A percentile compares a stretch with the other conserved stretches of the same genome.
These are phyloP conservation scores for Beauveria australis DNA, from an alignment of 2,329 filamentous ascomycete genomes.

Conservation along the genomic window DNA sequence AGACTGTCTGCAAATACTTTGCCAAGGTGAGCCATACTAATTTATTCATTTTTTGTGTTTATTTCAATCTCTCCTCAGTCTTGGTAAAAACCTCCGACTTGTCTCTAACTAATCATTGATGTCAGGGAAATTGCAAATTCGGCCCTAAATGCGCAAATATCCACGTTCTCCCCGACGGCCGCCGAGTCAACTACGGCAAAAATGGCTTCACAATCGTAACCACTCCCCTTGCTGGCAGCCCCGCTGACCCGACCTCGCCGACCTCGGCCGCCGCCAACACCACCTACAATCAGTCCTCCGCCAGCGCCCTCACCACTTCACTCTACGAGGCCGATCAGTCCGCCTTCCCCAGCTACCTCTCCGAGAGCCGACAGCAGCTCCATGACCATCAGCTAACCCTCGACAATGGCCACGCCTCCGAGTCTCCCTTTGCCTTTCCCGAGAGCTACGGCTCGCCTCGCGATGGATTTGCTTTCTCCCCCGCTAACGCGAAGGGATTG, in stretches of 20 bases:
- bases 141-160: conserved; percentile 95
- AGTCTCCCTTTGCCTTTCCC: conserved; percentile 48
- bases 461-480: conserved; percentile 74
- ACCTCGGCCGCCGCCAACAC: conserved; percentile 44
- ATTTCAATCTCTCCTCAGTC: neutral
- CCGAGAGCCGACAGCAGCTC: conserved; percentile 34
- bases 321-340: conserved; percentile 38
- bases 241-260: conserved; percentile 39
- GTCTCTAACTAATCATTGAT: neutral
- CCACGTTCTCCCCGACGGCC: conserved; percentile 88
- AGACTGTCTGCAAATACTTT: conserved; percentile 97
- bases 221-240: conserved; percentile 56
- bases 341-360: conserved; percentile 30
- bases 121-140: conserved; percentile 95
- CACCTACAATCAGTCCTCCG: conserved; percentile 38
- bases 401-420: conserved; percentile 48
- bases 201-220: conserved; percentile 58
- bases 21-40: conserved; percentile 63
- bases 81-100: neutral
- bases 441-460: conserved; percentile 76
- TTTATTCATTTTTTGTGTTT: neutral
- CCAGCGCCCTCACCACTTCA: conserved; percentile 56
- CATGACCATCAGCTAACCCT: conserved; percentile 41
- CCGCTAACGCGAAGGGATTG: conserved; percentile 60
- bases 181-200: conserved; percentile 75